Evolutionary conservation across 2,329 filamentous ascomycete genomes (phyloP), one percentile per base, ranked within the genome.

Genomic region (Biscogniauxia mediterranea): DNA sequence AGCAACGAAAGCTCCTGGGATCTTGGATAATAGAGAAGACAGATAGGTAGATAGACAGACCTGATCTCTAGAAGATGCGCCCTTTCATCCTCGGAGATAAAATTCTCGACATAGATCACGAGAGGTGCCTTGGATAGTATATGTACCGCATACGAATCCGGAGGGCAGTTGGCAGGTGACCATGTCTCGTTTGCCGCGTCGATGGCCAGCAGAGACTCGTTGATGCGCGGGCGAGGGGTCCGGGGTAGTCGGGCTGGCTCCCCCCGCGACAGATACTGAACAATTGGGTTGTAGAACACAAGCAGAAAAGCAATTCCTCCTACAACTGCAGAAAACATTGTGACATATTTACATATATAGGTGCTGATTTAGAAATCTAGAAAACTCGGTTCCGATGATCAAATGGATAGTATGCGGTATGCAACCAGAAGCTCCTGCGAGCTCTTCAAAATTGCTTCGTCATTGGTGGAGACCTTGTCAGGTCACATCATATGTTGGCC

Each of bases 21-120:
- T 9, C 28, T 32, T 9, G 7, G 7, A 23, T 23, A 2, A 23
- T 5, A 23, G 23, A 23, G 23, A 23, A 23, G 23, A 23, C 38
- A 50, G 9, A 19, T 6, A 55, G 53, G 46, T 20, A 52, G 46
- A 60, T 61, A 55, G 15, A 70, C 71, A n/a, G 56, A 84, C 83
- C 82, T 84, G 51, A 84, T 79, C 17, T 82, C 78, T 1, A 84
- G 71, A 20, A 85, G 69, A 65, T 84, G 79, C 32, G 66, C 62
- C 55, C 78, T 76, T 69, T 85, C 83, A 3, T 71, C 72, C 8
- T 65, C 62, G 15, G 74, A 77, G 57, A 85, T 64, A 65, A 85
- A 85, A 19, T 78, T 75, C 71, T 84, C 81, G 13, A 85, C 72
- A 62, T 85, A 85, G 3, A 85, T 67, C 2, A 85, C 80, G 46